phyloP scores from a whole-genome alignment of 1,284 basidiomycete genomes.

The Wolfiporia cocos region DNA sequence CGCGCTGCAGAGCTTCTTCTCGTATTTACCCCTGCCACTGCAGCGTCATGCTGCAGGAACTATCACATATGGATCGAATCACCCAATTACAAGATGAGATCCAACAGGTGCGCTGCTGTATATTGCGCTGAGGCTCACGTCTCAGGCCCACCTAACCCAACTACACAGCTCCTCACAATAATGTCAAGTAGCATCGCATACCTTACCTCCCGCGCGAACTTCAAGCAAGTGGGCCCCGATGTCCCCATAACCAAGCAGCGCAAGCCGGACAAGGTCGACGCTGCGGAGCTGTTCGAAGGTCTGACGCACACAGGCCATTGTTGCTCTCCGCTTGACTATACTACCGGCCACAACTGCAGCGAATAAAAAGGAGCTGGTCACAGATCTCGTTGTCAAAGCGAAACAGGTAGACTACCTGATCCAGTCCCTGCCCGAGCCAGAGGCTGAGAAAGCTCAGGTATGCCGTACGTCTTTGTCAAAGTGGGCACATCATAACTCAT shows the following conservation, averaged over 20 bases:
- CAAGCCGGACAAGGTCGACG: conserved; percentile 62
- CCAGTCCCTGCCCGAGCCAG: conserved; percentile 66
- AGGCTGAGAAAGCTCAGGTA: conserved; percentile 68
- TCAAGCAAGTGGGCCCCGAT: conserved; percentile 64
- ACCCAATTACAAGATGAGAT: conserved; percentile 86
- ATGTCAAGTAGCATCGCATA: conserved; percentile 76
- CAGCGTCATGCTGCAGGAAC: conserved; percentile 80
- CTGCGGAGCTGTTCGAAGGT: conserved; percentile 67
- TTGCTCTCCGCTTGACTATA: background rate
- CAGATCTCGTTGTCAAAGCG: conserved; percentile 74
- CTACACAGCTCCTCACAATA: conserved; percentile 65
- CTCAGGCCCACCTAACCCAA: no score
- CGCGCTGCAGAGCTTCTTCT: no score
- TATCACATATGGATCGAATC: conserved; percentile 84
- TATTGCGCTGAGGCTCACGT: background rate
- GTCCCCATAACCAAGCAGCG: conserved; percentile 73
- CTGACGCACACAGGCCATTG: conserved; percentile 7
- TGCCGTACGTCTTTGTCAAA: no score
- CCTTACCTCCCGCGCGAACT: conserved; percentile 66
- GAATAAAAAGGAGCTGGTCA: conserved; percentile 74
- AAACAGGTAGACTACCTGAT: conserved; percentile 82
- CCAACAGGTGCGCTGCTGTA: conserved; percentile 49
- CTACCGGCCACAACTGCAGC: conserved; percentile 32
- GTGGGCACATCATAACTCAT: no score
- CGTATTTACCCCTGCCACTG: conserved; percentile 6